Evolutionary conservation across 345 rosid genomes (phyloP).

Genomic region (Brassica nigra): DNA sequence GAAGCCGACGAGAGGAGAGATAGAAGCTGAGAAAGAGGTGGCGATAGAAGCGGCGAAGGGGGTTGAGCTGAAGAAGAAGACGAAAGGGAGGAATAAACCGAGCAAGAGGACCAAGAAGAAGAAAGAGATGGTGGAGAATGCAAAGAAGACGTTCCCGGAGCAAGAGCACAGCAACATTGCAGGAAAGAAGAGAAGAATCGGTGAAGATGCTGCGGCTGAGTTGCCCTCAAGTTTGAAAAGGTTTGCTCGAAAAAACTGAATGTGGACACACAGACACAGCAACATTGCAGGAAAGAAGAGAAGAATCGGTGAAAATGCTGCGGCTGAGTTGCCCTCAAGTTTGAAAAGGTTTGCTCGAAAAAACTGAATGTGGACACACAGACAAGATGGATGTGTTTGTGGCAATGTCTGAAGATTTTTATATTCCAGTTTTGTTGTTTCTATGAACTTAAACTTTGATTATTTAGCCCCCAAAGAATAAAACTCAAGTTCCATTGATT

Average conservation of each 20-base stretch:
- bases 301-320: slow-evolving; percentile 48
- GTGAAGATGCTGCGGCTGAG: slow-evolving; percentile 47
- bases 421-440: not conserved
- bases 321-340: slow-evolving; percentile 49
- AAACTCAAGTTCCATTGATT: not conserved
- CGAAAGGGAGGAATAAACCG: slow-evolving; percentile 82
- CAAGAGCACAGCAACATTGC: slow-evolving; percentile 40
- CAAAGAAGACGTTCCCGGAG: slow-evolving; percentile 75
- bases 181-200: slow-evolving; percentile 58
- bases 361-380: slow-evolving; percentile 4
- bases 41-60: slow-evolving; percentile 63
- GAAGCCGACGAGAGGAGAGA: slow-evolving; percentile 57
- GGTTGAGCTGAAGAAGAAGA: slow-evolving; percentile 59
- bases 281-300: slow-evolving; percentile 57
- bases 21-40: slow-evolving; percentile 64
- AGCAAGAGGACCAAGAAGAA: slow-evolving; percentile 69
- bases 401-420: not conserved
- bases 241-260: slow-evolving; percentile 26
- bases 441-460: not conserved
- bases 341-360: slow-evolving; percentile 30
- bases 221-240: slow-evolving; percentile 48
- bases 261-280: not conserved
- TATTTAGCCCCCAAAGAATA: not conserved
- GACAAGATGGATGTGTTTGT: not conserved
- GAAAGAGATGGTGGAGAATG: slow-evolving; percentile 51